Evolutionary conservation across 768 basidiomycete species (phyloP).

Genomic region (Russula foetens): DNA sequence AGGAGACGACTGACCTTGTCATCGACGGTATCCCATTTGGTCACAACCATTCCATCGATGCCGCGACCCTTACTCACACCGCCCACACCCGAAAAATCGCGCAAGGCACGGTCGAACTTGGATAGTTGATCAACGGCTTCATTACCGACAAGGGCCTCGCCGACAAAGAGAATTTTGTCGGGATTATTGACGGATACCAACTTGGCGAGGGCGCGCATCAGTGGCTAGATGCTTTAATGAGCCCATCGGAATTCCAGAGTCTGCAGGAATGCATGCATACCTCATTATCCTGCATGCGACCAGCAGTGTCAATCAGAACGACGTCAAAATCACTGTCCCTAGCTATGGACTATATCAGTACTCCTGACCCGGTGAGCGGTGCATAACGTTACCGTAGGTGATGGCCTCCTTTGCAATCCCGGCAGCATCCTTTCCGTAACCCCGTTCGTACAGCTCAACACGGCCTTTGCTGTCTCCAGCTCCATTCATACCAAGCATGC

Average conservation of each 20-base stretch:
- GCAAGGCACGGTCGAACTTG: conserved; percentile 91
- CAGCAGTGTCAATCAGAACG: conserved; percentile 95
- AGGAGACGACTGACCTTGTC: conserved; percentile 60
- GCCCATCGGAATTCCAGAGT: conserved; percentile 5
- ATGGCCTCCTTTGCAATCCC: conserved; percentile 96
- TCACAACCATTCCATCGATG: conserved; percentile 96
- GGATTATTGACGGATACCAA: conserved; percentile 90
- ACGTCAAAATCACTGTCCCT: conserved; percentile 91
- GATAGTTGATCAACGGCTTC: conserved; percentile 97
- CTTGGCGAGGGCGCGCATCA: conserved; percentile 99
- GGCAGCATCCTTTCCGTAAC: conserved; percentile 99
- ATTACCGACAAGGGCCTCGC: conserved; percentile 96
- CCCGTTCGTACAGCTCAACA: conserved; percentile 91
- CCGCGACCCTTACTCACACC: conserved; percentile 65
- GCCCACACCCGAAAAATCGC: conserved; percentile 76
- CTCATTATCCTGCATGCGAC: conserved; percentile 99
- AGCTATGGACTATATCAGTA: conserved; percentile 36
- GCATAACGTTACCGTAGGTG: conserved; percentile 54
- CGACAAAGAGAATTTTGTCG: conserved; percentile 97
- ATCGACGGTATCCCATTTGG: conserved; percentile 98
- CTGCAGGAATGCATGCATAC: conserved; percentile 31
- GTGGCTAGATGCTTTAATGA: conserved; percentile 43
- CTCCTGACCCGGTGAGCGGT: background rate
- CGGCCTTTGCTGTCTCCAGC: conserved; percentile 58
- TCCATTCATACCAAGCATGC: conserved; percentile 70